These are phyloP conservation scores for Rhododendron simsii DNA, from an alignment of 148 eudicot genomes.

Conservation along the genomic window DNA sequence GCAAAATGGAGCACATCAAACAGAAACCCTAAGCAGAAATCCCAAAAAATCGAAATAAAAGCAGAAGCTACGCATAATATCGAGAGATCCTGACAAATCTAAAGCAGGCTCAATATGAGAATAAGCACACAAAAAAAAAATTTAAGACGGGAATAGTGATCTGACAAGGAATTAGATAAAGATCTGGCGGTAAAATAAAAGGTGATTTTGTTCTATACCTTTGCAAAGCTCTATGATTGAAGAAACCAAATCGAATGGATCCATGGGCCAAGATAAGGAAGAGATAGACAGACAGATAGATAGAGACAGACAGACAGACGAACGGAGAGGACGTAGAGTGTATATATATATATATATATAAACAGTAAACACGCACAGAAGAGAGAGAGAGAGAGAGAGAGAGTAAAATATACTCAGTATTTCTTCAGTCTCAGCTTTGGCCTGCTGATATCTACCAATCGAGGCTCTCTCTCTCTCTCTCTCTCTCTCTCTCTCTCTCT, in stretches of 20 bases:
- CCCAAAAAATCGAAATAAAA: background rate
- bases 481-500: too few relatives aligned
- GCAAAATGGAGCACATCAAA: background rate
- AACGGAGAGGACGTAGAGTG: background rate
- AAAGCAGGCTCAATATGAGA: constrained; percentile 9
- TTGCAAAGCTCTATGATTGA: constrained; percentile 42
- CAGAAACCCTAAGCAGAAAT: constrained; percentile 3
- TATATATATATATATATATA: background rate
- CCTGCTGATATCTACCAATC: too few relatives aligned
- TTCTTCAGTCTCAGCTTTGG: too few relatives aligned
- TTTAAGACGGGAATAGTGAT: background rate
- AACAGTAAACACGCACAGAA: too few relatives aligned
- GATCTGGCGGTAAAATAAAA: constrained; percentile 10
- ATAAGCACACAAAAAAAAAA: background rate
- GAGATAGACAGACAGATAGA: background rate
- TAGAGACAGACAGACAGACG: background rate
- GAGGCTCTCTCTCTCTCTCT: too few relatives aligned
- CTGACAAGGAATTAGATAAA: constrained; percentile 10
- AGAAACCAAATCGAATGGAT: constrained; percentile 29
- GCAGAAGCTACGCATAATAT: background rate
- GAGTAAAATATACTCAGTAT: too few relatives aligned
- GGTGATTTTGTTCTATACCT: constrained; percentile 26
- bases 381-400: too few relatives aligned
- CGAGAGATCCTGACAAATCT: constrained; percentile 28
- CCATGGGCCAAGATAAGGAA: constrained; percentile 24